Percentiles rank a stretch among this genome's conserved stretches.
These are phyloP conservation scores for Cyberlindnera xylosilytica DNA, from an alignment of 805 yeast genomes.

Conservation along the genomic window DNA sequence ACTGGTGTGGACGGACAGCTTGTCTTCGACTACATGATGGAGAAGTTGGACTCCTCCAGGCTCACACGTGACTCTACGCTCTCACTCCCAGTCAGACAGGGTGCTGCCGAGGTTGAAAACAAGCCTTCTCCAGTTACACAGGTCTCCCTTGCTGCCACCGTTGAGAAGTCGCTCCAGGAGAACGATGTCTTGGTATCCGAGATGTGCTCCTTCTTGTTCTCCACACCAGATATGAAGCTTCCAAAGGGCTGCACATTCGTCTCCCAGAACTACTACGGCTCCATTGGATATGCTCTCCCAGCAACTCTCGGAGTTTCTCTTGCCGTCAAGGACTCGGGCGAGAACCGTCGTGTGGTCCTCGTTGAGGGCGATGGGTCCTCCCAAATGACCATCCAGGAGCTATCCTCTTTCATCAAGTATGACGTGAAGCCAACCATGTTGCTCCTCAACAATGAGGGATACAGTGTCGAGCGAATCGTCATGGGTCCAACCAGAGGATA, in stretches of 20 bases:
- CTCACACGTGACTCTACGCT: constrained; percentile 8
- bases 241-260: constrained; percentile 51
- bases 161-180: constrained; percentile 48
- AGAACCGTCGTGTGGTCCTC: constrained; percentile 43
- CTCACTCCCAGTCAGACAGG: constrained; percentile 6
- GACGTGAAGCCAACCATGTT: constrained; percentile 55
- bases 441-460: constrained; percentile 62
- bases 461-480: constrained; percentile 61
- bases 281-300: constrained; percentile 64
- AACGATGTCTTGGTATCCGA: constrained; percentile 61
- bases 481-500: constrained; percentile 53
- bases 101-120: neutral
- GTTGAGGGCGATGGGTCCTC: constrained; percentile 70
- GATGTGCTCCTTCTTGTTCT: constrained; percentile 65
- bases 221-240: constrained; percentile 53
- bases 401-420: constrained; percentile 55
- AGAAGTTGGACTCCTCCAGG: constrained; percentile 11
- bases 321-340: constrained; percentile 46
- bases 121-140: constrained; percentile 13
- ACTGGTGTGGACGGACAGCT: constrained; percentile 18
- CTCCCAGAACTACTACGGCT: constrained; percentile 64
- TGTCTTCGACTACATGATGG: constrained; percentile 18
- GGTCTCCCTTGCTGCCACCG: constrained; percentile 46
- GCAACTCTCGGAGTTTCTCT: constrained; percentile 60
- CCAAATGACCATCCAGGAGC: constrained; percentile 63